phyloP scores from a whole-genome alignment of 768 basidiomycete genomes.

The Xerocomellus dryophilus region DNA sequence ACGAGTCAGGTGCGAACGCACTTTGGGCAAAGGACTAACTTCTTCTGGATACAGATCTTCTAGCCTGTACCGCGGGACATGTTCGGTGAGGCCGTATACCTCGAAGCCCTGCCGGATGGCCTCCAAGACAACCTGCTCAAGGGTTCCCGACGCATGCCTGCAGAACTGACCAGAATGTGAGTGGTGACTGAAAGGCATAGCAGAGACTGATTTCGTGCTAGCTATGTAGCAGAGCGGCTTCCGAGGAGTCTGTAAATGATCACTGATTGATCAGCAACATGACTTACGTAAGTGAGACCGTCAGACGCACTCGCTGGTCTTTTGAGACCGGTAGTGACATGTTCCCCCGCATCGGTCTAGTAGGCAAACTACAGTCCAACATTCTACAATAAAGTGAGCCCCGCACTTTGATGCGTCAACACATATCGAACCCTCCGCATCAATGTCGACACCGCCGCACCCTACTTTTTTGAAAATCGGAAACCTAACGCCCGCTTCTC shows the following conservation, averaged over 20 bases:
- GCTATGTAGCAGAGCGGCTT: too few relatives aligned
- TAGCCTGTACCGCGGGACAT: conserved; percentile 81
- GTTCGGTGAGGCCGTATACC: conserved; percentile 87
- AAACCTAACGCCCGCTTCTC: conserved; percentile 29
- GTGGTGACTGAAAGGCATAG: conserved; percentile 75
- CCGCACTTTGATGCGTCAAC: conserved; percentile 25
- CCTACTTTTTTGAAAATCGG: conserved; percentile 31
- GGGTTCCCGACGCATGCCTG: conserved; percentile 75
- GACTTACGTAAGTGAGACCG: conserved; percentile 18
- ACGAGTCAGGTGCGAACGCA: conserved; percentile 11
- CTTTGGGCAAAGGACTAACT: conserved; percentile 42
- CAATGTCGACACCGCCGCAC: conserved; percentile 5
- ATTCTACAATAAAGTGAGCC: conserved; percentile 9
- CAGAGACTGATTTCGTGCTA: background rate
- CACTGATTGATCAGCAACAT: background rate
- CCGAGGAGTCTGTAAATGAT: conserved; percentile 6
- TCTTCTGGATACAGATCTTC: conserved; percentile 95
- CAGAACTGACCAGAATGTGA: conserved; percentile 95
- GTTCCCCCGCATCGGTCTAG: background rate
- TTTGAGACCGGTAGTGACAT: background rate
- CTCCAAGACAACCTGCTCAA: conserved; percentile 78
- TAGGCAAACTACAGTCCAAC: background rate
- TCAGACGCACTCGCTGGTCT: background rate
- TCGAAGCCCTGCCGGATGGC: conserved; percentile 78
- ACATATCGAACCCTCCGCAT: conserved; percentile 15